Base-by-base conservation (phyloP, 768 basidiomycete genomes). In the Panus rudis region DNA sequence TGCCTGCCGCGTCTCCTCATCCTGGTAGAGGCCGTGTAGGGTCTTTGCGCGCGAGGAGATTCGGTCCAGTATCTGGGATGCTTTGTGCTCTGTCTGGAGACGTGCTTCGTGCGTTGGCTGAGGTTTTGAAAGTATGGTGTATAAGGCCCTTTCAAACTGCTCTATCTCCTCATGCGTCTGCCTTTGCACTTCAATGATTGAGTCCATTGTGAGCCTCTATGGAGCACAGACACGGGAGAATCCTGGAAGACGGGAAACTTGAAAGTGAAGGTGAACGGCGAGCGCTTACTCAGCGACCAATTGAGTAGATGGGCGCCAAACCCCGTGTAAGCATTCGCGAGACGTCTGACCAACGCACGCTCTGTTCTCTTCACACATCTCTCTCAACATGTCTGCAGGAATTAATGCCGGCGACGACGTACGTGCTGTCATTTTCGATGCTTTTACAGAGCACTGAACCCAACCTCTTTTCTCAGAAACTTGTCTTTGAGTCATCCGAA, bases 111-210 rank as follows among this genome's bases (percentile, higher is more conserved):
- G 85, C 5, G 75, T 70, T 2, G 73, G 56, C 48, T 73, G 68
- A 40, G 72, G 76, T 48, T 84, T 71, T 12, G 89, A 84, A 23
- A 98, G 75, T 13, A 96, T 70, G 3, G 81, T 81, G 44, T 90
- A 89, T 14, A 97, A 75, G 8, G 86, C 90, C 37, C 81, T 75
- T 61, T 98, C 87, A 53, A 91, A 87, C 41, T 87, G 81, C 67
- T 99, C 94, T 20, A 92, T 75, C 63, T 97, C 93, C 66, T 97
- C 92, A 66, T 98, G 94, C 11, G 84, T 87, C 56, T 92, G 92
- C 41, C 94, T 81, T 59, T 94, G 88, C n/a, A 88, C 68, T 66
- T 99, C 94, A 59, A 97, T 72, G 56, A 90, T 71, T 35, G 90
- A 92, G 74, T 97, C 92, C 93, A 96, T 96, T 33, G 28, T 50